Evolutionary conservation across 805 yeast species (phyloP), one percentile per base, ranked within the genome.

Genomic region (Lipomyces starkeyi): DNA sequence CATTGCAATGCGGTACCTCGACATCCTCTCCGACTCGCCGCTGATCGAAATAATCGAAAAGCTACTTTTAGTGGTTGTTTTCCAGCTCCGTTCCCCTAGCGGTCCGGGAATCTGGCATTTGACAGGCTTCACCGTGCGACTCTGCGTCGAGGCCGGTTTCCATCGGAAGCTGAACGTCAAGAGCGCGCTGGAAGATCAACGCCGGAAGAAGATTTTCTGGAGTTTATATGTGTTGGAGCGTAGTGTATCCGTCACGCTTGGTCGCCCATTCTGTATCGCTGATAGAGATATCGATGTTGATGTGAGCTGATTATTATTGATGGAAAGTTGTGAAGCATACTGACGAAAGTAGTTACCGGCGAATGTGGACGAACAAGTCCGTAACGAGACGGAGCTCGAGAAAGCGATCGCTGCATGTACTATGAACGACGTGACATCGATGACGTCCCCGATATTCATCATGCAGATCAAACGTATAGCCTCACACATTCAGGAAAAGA

Each of bases 31-130:
- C 2, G 65, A 66, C 32, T 63, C 72, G 13, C 68, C 70, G 6
- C 27, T 69, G n/a, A 58, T 69, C 32, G 71, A 69, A 22, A 63
- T 67, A 22, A 64, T 67, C 27, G 70, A 69, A 32, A 67, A 67
- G 52, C 62, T 69, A 3, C 66, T 69, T 3, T 60, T 69, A 9
- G 66, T 69, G 2, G 62, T 64, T 4, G 68, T 69, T 27, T 69
- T 63, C 55, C 72, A 69, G 49, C 64, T 69, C 17, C 65, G 72
- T 13, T 66, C 71, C 3, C 72, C 72, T 4, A 58, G 65, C 20
- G 71, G 72, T 2, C 70, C 72, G 2, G 71, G 71, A n/a, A 69
- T 69, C 27, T 69, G 72, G 72, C 72, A 69, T 59, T 58, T 69
- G 47, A 68, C 71, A 11, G 72, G 72, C 2, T 69, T 69, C 55